Percentiles rank a stretch among this genome's conserved stretches.
These are phyloP conservation scores for Rhodotorula sp. DNA, from an alignment of 1,284 basidiomycete species.

Conservation along the genomic window DNA sequence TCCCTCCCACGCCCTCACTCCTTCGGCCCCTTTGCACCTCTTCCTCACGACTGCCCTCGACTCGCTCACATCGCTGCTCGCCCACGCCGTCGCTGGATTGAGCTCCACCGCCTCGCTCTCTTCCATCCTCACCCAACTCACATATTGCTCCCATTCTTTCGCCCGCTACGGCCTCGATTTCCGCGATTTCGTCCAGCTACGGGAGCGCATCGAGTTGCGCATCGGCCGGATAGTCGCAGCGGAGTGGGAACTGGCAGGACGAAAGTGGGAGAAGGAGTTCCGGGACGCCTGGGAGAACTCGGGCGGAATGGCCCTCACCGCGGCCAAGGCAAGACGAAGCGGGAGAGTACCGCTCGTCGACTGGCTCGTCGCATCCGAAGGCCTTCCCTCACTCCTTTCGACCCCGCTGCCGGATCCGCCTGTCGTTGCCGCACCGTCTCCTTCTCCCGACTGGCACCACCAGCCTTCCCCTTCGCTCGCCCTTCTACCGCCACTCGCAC, in stretches of 20 bases:
- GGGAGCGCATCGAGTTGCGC: conserved; percentile 61
- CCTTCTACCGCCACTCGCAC: conserved; percentile 73
- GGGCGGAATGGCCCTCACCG: conserved; percentile 50
- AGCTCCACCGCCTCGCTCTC: conserved; percentile 66
- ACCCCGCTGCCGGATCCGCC: conserved; percentile 17
- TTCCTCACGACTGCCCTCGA: conserved; percentile 57
- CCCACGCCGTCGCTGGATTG: conserved; percentile 53
- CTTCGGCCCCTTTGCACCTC: conserved; percentile 59
- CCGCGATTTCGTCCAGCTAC: conserved; percentile 41
- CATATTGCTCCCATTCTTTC: conserved; percentile 88
- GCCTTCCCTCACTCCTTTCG: conserved; percentile 40
- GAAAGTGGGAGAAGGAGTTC: conserved; percentile 40
- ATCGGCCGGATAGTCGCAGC: conserved; percentile 62
- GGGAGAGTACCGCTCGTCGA: conserved; percentile 50
- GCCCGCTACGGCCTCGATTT: conserved; percentile 88
- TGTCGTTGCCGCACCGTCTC: not conserved
- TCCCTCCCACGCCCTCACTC: conserved; percentile 29
- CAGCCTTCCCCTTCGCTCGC: conserved; percentile 65
- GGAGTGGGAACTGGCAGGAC: conserved; percentile 32
- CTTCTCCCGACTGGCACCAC: conserved; percentile 22
- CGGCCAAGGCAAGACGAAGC: conserved; percentile 45
- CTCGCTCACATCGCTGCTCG: conserved; percentile 55
- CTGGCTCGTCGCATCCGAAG: conserved; percentile 47
- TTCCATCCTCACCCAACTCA: conserved; percentile 82
- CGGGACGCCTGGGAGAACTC: conserved; percentile 33